These are phyloP conservation scores for Punctularia strigosozonata DNA, from an alignment of 768 basidiomycete species.

Conservation along the genomic window DNA sequence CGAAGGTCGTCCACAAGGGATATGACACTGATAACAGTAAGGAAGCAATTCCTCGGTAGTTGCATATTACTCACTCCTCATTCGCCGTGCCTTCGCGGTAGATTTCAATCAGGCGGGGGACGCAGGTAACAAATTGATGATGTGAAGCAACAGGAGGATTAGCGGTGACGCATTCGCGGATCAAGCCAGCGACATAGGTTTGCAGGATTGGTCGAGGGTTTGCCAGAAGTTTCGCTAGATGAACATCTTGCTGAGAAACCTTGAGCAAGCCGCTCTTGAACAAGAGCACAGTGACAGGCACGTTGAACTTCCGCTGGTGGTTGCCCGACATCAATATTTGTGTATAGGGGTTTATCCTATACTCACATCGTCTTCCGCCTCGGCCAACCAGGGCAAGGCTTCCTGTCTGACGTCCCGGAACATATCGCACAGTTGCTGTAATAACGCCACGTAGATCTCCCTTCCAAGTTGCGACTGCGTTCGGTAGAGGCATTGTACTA, in stretches of 20 bases:
- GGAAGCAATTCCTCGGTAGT: conserved; percentile 6
- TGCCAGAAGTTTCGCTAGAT: conserved; percentile 77
- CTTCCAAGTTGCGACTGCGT: conserved; percentile 75
- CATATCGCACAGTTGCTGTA: conserved; percentile 80
- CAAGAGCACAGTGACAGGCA: conserved; percentile 85
- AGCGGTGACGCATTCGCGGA: conserved; percentile 75
- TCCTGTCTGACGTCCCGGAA: conserved; percentile 94
- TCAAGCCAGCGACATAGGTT: conserved; percentile 71
- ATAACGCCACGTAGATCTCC: conserved; percentile 83
- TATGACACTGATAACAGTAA: conserved; percentile 36
- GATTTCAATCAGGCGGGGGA: conserved; percentile 74
- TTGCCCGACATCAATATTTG: conserved; percentile 8
- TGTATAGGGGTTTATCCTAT: neutral
- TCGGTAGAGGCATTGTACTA: conserved; percentile 92
- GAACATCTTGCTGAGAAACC: conserved; percentile 71
- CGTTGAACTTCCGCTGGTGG: conserved; percentile 84
- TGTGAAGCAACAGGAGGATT: conserved; percentile 76
- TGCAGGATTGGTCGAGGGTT: conserved; percentile 70
- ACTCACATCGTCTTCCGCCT: conserved; percentile 89
- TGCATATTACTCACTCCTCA: conserved; percentile 57
- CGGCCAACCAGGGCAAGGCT: conserved; percentile 91
- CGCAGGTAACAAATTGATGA: conserved; percentile 63
- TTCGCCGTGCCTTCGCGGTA: conserved; percentile 66
- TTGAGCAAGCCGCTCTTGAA: conserved; percentile 76
- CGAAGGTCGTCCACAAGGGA: conserved; percentile 75